Evolutionary conservation across 2,329 filamentous ascomycete species (phyloP), one percentile per base, ranked within the genome.

Genomic region (Alternaria angustiovoidea): DNA sequence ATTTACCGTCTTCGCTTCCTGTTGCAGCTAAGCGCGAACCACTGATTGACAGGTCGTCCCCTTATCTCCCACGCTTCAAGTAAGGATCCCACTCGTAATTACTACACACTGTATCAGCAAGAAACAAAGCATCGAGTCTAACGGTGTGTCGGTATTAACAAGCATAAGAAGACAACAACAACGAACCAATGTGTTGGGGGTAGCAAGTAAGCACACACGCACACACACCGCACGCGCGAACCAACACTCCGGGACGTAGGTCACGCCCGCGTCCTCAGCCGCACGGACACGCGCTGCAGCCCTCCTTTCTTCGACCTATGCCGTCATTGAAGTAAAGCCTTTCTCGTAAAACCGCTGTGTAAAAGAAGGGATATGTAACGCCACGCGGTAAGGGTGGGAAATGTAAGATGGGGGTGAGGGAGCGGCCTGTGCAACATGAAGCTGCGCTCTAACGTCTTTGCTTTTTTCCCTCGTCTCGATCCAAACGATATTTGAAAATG

Each of bases 401-500:
- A 60, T 57, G 46, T 26, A 42, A n/a, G 22, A 51, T 63, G 38
- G 51, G 59, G 58, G 51, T 47, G 34, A 30, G 54, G 20, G 12
- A 38, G 42, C 34, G 54, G 47, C 55, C 56, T 58, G 62, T 64
- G 62, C 56, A 59, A 62, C 54, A 32, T 52, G 42, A 55, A 59
- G 52, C 54, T 65, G 60, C 57, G 54, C 61, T 61, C 54, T 52
- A 57, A 41, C 6, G 62, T 38, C 41, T 57, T 63, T 63, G 63
- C 59, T 64, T 64, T 64, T 59, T 59, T 18, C 32, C 42, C 44
- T 64, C 32, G 30, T 49, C 46, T 62, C 48, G 28, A 55, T 32
- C 16, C 41, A 54, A 49, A 63, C 43, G 43, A 49, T 46, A 51
- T 48, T 30, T 54, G 54, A 41, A 42, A 59, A 47, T 39, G 36